Evolutionary conservation across 441 rosid species (phyloP).

Genomic region (Gossypium aridum): DNA sequence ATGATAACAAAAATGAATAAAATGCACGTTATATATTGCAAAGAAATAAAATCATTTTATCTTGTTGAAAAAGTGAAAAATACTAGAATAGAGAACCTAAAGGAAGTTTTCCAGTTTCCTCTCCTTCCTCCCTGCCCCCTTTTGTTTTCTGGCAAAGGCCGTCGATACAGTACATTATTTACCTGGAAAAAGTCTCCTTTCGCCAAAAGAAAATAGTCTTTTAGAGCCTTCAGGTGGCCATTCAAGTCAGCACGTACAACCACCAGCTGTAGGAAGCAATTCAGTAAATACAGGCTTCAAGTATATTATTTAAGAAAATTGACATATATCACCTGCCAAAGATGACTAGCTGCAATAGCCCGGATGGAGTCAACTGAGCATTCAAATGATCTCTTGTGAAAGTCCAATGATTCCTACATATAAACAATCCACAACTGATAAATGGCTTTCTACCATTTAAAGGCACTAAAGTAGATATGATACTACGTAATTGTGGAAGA

Average conservation of each 20-base stretch:
- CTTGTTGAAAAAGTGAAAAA: neutral
- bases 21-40: neutral
- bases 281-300: slow-evolving; percentile 5
- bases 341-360: slow-evolving; percentile 94
- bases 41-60: neutral
- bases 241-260: slow-evolving; percentile 88
- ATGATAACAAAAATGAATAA: slow-evolving; percentile 13
- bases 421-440: neutral
- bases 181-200: slow-evolving; percentile 99
- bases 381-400: slow-evolving; percentile 91
- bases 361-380: slow-evolving; percentile 75
- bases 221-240: slow-evolving; percentile 91
- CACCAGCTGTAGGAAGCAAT: slow-evolving; percentile 61
- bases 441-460: slow-evolving; percentile 1
- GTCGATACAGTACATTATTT: slow-evolving; percentile 8
- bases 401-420: slow-evolving; percentile 79
- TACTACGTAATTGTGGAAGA: neutral
- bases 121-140: neutral
- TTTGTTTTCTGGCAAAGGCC: neutral
- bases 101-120: neutral
- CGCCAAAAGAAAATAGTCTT: slow-evolving; percentile 92
- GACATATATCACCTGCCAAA: slow-evolving; percentile 74
- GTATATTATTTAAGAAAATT: slow-evolving; percentile 6
- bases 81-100: neutral
- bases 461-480: neutral